Evolutionary conservation across 1,284 basidiomycete species (phyloP).

Genomic region (Ganoderma lingzhi): DNA sequence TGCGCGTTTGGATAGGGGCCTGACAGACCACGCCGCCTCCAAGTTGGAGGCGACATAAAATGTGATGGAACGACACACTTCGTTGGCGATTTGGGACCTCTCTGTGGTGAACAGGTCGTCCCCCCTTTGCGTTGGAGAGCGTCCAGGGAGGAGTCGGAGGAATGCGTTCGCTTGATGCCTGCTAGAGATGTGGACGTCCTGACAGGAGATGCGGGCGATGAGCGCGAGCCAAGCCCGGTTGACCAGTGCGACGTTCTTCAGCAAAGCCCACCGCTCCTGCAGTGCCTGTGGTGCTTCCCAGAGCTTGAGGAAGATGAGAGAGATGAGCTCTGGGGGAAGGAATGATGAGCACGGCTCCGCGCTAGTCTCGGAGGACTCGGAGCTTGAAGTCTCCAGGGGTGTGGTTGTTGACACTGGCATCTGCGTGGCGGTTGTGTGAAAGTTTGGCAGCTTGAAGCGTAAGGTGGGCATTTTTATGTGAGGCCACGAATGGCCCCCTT

Average conservation of each 20-base stretch:
- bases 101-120: constrained; percentile 27
- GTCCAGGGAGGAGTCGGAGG: constrained; percentile 38
- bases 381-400: not conserved
- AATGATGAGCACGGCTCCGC: constrained; percentile 16
- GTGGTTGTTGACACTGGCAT: not conserved
- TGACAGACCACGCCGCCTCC: constrained; percentile 18
- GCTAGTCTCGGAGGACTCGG: not conserved
- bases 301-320: constrained; percentile 43
- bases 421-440: too few species aligned
- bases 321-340: constrained; percentile 48
- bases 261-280: constrained; percentile 43
- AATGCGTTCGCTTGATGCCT: constrained; percentile 38
- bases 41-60: constrained; percentile 38
- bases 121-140: constrained; percentile 19
- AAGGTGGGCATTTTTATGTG: too few species aligned
- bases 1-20: constrained; percentile 13
- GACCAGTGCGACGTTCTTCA: constrained; percentile 42
- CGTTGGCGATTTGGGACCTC: constrained; percentile 33
- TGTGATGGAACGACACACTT: constrained; percentile 39
- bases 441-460: too few species aligned
- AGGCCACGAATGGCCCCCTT: too few species aligned
- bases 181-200: constrained; percentile 44
- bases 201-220: constrained; percentile 42
- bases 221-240: constrained; percentile 41
- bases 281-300: constrained; percentile 43